A percentile compares a stretch with the other conserved stretches of the same genome.
phyloP scores from a whole-genome alignment of 768 basidiomycete genomes.

The Gelatoporia subvermispora region DNA sequence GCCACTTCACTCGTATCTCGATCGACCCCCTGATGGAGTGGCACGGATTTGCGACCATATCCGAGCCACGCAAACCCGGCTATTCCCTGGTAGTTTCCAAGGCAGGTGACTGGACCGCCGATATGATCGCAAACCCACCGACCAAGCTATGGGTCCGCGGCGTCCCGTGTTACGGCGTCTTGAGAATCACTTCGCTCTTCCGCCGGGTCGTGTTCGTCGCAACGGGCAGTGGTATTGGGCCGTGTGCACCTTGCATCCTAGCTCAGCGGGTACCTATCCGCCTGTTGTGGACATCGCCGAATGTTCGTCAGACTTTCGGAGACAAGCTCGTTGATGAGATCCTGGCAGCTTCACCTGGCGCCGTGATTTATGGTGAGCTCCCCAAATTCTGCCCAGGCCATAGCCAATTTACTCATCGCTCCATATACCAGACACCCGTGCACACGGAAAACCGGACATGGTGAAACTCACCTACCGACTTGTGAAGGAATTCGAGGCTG shows the following conservation, averaged over 20 bases:
- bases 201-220: conserved; percentile 53
- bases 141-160: conserved; percentile 55
- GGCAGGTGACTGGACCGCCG: conserved; percentile 58
- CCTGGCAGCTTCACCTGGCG: conserved; percentile 47
- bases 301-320: conserved; percentile 58
- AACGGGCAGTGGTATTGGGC: conserved; percentile 55
- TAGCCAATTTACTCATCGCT: not conserved
- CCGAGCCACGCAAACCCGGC: conserved; percentile 31
- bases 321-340: conserved; percentile 54
- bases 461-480: conserved; percentile 32
- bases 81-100: conserved; percentile 54
- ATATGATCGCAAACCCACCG: conserved; percentile 50
- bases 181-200: conserved; percentile 52
- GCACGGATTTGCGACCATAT: conserved; percentile 54
- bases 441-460: conserved; percentile 33
- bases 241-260: conserved; percentile 52
- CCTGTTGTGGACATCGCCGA: conserved; percentile 59
- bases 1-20: conserved; percentile 32
- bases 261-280: conserved; percentile 47
- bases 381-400: not conserved
- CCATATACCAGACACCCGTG: conserved; percentile 26
- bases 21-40: conserved; percentile 50
- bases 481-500: conserved; percentile 32
- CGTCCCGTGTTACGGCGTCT: conserved; percentile 49
- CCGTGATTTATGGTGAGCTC: conserved; percentile 51